Evolutionary conservation across 352 stramenopile genomes (phyloP).

Genomic region (Aphanomyces euteiches): DNA sequence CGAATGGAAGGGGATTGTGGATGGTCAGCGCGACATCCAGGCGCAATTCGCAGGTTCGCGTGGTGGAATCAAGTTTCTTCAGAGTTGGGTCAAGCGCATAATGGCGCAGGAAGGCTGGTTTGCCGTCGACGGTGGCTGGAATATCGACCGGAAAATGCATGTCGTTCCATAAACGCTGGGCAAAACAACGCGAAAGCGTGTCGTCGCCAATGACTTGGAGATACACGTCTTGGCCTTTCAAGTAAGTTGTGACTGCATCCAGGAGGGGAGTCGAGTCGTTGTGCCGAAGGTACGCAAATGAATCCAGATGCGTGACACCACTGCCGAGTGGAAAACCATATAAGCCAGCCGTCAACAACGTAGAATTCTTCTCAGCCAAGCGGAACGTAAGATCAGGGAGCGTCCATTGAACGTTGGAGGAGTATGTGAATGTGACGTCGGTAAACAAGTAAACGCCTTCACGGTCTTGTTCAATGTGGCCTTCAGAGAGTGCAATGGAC

Average conservation of each 20-base stretch:
- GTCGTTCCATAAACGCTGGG: constrained; percentile 60
- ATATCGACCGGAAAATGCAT: constrained; percentile 59
- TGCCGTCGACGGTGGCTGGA: constrained; percentile 65
- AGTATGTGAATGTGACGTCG: constrained; percentile 70
- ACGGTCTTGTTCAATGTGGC: constrained; percentile 56
- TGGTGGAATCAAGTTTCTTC: constrained; percentile 73
- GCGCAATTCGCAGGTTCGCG: constrained; percentile 61
- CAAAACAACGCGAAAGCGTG: constrained; percentile 49
- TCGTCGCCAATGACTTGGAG: constrained; percentile 61
- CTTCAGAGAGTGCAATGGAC: constrained; percentile 67
- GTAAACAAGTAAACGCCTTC: constrained; percentile 74
- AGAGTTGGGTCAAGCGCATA: constrained; percentile 57
- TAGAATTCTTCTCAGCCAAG: constrained; percentile 38
- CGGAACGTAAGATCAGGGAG: constrained; percentile 60
- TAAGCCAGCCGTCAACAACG: constrained; percentile 61
- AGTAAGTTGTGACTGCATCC: constrained; percentile 62
- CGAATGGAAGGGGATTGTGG: constrained; percentile 77
- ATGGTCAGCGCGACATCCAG: constrained; percentile 66
- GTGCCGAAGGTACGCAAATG: constrained; percentile 65
- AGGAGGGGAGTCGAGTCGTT: constrained; percentile 60
- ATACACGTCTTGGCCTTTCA: constrained; percentile 55
- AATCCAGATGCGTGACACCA: constrained; percentile 73
- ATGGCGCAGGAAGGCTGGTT: constrained; percentile 59
- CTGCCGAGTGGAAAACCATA: constrained; percentile 63
- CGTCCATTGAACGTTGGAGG: constrained; percentile 65